These are phyloP conservation scores for Wickerhamomyces sp. DNA, from an alignment of 1,139 yeast species.

Conservation along the genomic window DNA sequence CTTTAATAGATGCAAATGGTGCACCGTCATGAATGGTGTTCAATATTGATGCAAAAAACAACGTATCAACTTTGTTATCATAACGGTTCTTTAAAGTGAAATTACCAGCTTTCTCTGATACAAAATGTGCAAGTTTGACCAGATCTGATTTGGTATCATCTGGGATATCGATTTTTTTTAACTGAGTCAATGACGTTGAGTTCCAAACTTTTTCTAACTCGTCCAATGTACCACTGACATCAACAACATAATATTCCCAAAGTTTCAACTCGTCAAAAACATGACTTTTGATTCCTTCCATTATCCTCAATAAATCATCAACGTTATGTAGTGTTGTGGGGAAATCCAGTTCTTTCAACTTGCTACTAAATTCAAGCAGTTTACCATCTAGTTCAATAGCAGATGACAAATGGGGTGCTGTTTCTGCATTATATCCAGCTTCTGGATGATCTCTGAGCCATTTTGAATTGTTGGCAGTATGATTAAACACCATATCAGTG, in stretches of 20 bases:
- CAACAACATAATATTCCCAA: slow-evolving; percentile 86
- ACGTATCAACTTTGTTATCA: slow-evolving; percentile 49
- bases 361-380: slow-evolving; percentile 57
- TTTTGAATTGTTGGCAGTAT: slow-evolving; percentile 82
- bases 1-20: slow-evolving; percentile 29
- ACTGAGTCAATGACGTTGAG: slow-evolving; percentile 13
- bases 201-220: slow-evolving; percentile 23
- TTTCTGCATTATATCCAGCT: slow-evolving; percentile 76
- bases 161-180: slow-evolving; percentile 36
- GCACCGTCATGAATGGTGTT: slow-evolving; percentile 29
- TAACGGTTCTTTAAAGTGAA: slow-evolving; percentile 40
- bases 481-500: slow-evolving; percentile 93
- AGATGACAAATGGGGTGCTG: slow-evolving; percentile 83
- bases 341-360: slow-evolving; percentile 49
- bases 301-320: slow-evolving; percentile 52
- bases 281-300: slow-evolving; percentile 61
- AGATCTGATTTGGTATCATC: slow-evolving; percentile 34
- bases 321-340: slow-evolving; percentile 49
- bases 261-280: slow-evolving; percentile 63
- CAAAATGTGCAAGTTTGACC: slow-evolving; percentile 46
- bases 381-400: slow-evolving; percentile 80
- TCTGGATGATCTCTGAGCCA: slow-evolving; percentile 90
- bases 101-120: slow-evolving; percentile 38
- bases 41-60: slow-evolving; percentile 43
- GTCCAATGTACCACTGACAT: slow-evolving; percentile 37